phyloP scores from a whole-genome alignment of 2,329 filamentous ascomycete species.

The Trichoderma pleuroti region DNA sequence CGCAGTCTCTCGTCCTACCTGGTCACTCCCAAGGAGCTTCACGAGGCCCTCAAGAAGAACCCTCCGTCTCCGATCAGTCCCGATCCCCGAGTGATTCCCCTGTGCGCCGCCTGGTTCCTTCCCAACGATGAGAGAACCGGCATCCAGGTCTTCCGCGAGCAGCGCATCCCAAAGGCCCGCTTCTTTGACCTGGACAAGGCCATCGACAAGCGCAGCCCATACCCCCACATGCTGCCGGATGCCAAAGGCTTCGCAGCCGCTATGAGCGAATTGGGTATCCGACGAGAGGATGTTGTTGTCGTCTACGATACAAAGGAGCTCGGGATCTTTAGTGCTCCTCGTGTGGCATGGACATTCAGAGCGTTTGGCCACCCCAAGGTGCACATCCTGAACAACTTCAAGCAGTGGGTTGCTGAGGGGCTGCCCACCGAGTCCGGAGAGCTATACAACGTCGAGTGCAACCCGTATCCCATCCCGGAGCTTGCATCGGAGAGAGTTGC shows the following conservation, averaged over 20 bases:
- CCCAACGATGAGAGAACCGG: slow-evolving; percentile 86
- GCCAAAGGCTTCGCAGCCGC: slow-evolving; percentile 77
- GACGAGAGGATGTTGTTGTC: slow-evolving; percentile 82
- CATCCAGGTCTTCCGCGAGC: slow-evolving; percentile 73
- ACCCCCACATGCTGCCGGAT: slow-evolving; percentile 93
- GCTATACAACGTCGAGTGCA: slow-evolving; percentile 63
- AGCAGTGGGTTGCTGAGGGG: slow-evolving; percentile 83
- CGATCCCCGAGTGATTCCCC: slow-evolving; percentile 76
- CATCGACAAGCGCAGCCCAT: slow-evolving; percentile 81
- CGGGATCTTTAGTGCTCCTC: slow-evolving; percentile 89
- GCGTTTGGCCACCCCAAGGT: slow-evolving; percentile 87
- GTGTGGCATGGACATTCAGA: slow-evolving; percentile 89
- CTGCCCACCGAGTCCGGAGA: slow-evolving; percentile 78
- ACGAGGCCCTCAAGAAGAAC: slow-evolving; percentile 78
- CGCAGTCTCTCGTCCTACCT: slow-evolving; percentile 72
- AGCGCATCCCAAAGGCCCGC: slow-evolving; percentile 81
- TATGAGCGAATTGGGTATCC: slow-evolving; percentile 85
- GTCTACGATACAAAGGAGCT: slow-evolving; percentile 91
- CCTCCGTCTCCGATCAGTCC: slow-evolving; percentile 75
- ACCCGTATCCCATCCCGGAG: slow-evolving; percentile 61
- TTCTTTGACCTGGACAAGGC: slow-evolving; percentile 97
- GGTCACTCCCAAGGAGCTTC: slow-evolving; percentile 78
- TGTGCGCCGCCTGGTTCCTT: slow-evolving; percentile 95
- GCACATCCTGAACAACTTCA: slow-evolving; percentile 93
- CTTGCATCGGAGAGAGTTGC: slow-evolving; percentile 64